Evolutionary conservation across 345 rosid genomes (phyloP).

Genomic region (Pelargonium nanum): DNA sequence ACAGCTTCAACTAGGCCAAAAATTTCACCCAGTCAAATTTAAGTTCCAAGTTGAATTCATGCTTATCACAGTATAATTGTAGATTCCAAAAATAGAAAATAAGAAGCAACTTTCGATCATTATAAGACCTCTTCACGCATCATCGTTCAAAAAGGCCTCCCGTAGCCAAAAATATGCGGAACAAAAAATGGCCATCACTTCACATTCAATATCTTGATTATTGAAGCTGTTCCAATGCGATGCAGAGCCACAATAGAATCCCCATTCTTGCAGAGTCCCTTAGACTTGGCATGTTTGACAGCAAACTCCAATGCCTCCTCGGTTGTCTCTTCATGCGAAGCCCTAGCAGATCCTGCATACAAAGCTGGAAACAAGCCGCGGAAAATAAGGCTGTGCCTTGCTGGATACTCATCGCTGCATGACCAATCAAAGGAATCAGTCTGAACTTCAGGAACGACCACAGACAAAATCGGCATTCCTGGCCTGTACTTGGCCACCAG

Average conservation of each 20-base stretch:
- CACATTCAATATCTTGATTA: slow-evolving; percentile 26
- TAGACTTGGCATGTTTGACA: slow-evolving; percentile 16
- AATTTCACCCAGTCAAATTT: too few species aligned
- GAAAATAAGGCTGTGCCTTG: slow-evolving; percentile 26
- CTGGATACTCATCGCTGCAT: slow-evolving; percentile 27
- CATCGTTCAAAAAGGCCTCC: too few species aligned
- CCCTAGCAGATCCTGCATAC: slow-evolving; percentile 26
- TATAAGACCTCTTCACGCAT: too few species aligned
- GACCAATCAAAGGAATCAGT: slow-evolving; percentile 26
- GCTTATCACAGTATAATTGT: too few species aligned
- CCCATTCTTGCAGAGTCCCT: slow-evolving; percentile 19
- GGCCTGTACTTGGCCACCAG: slow-evolving; percentile 29
- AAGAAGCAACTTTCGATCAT: too few species aligned
- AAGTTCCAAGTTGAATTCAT: too few species aligned
- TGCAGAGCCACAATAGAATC: slow-evolving; percentile 28
- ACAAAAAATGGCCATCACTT: slow-evolving; percentile 1
- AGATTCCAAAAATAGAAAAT: background rate
- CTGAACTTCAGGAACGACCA: slow-evolving; percentile 25
- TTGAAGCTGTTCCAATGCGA: slow-evolving; percentile 27
- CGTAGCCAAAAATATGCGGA: too few species aligned
- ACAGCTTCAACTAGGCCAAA: too few species aligned
- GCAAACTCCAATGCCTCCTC: slow-evolving; percentile 27
- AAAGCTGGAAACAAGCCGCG: slow-evolving; percentile 22
- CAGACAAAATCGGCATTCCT: slow-evolving; percentile 23
- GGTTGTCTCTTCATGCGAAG: slow-evolving; percentile 25